A percentile compares a stretch with the other conserved stretches of the same genome.
These are phyloP conservation scores for Cordyceps farinosa DNA, from an alignment of 2,329 filamentous ascomycete species.

Conservation along the genomic window DNA sequence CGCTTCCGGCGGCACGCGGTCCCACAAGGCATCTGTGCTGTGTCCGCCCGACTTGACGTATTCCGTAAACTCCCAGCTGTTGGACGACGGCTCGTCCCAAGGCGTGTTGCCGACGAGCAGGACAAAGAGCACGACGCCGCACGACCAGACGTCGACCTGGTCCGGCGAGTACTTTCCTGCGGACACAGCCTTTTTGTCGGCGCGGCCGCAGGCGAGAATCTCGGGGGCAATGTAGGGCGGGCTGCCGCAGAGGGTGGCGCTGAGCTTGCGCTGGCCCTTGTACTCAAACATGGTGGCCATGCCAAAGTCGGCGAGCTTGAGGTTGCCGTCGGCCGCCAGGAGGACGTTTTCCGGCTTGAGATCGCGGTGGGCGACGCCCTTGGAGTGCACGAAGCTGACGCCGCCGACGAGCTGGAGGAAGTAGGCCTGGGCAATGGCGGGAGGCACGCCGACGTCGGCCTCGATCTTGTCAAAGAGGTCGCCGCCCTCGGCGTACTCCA, in stretches of 20 bases:
- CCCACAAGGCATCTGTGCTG: constrained; percentile 82
- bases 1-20: constrained; percentile 67
- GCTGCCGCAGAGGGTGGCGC: constrained; percentile 87
- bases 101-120: constrained; percentile 93
- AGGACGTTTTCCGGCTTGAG: constrained; percentile 95
- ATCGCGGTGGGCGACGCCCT: constrained; percentile 89
- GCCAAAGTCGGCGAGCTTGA: constrained; percentile 96
- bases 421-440: constrained; percentile 95
- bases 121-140: constrained; percentile 95
- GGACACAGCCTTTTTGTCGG: constrained; percentile 45
- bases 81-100: constrained; percentile 86
- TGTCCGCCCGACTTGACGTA: constrained; percentile 77
- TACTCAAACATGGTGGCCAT: constrained; percentile 92
- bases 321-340: constrained; percentile 74
- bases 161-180: constrained; percentile 69
- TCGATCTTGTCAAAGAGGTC: constrained; percentile 99
- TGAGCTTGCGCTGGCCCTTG: constrained; percentile 76
- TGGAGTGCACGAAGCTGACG: constrained; percentile 92
- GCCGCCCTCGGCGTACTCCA: constrained; percentile 93
- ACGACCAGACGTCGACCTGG: constrained; percentile 92
- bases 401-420: constrained; percentile 89
- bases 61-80: constrained; percentile 88
- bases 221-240: constrained; percentile 97
- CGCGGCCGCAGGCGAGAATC: constrained; percentile 59
- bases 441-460: constrained; percentile 88